Evolutionary conservation across 2,329 filamentous ascomycete genomes (phyloP).

Genomic region (Samsoniella hepiali): DNA sequence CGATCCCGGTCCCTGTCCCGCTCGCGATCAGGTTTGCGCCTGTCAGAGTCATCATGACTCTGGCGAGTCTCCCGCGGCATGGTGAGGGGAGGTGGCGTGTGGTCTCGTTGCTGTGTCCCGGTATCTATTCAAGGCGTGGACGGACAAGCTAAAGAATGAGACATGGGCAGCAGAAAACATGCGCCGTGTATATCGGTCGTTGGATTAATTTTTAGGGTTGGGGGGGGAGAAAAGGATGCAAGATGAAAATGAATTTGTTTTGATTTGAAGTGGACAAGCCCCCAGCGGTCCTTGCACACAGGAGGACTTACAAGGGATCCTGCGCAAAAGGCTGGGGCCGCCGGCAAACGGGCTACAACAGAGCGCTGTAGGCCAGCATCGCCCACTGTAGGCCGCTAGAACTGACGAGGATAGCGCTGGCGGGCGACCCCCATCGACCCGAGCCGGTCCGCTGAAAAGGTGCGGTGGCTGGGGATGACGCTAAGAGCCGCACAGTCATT

Average conservation of each 20-base stretch:
- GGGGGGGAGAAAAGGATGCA: not conserved
- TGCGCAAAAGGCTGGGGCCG: not conserved
- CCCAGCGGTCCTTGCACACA: conserved; percentile 7
- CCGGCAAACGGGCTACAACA: not conserved
- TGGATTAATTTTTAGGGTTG: not conserved
- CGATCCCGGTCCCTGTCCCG: conserved; percentile 24
- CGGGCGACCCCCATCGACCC: conserved; percentile 17
- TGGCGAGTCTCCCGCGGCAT: conserved; percentile 56
- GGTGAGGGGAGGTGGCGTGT: conserved; percentile 23
- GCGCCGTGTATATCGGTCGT: not conserved
- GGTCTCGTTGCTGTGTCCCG: not conserved
- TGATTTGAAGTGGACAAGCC: conserved; percentile 8
- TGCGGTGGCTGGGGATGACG: conserved; percentile 20
- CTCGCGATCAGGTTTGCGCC: conserved; percentile 40
- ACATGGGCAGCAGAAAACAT: not conserved
- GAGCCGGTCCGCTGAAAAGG: conserved; percentile 19
- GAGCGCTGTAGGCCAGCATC: not conserved
- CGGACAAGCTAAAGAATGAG: not conserved
- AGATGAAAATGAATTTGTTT: conserved; percentile 10
- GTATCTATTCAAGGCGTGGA: conserved; percentile 4
- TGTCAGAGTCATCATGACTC: conserved; percentile 54
- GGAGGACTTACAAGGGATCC: conserved; percentile 13
- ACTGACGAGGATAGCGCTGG: not conserved
- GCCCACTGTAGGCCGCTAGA: not conserved
- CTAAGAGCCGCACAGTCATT: conserved; percentile 13